A percentile compares a stretch with the other conserved stretches of the same genome.
Conservation (phyloP, 768 basidiomycete species). For the Hericium rajendrae region DNA sequence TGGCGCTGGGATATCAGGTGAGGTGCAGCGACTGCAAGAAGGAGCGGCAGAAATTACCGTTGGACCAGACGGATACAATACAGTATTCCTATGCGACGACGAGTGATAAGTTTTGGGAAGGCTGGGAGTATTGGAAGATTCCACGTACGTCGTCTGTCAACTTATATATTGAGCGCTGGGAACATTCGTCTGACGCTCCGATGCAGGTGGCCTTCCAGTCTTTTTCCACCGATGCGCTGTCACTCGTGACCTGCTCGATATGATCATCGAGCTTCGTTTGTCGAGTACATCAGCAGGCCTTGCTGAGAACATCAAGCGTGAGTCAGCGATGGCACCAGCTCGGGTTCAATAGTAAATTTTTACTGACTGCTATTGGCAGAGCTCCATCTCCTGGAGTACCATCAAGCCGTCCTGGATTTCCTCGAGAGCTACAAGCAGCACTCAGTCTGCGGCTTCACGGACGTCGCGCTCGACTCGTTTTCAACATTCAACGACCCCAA, state of each 20-base stretch:
- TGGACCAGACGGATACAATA: not conserved
- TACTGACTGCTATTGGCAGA: conserved; percentile 7
- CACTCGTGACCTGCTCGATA: conserved; percentile 17
- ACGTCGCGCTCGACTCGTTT: conserved; percentile 2
- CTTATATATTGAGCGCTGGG: conserved; percentile 17
- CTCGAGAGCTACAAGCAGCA: conserved; percentile 4
- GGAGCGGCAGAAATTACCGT: not conserved
- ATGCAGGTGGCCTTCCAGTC: conserved; percentile 13
- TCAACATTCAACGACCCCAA: not conserved
- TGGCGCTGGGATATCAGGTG: not conserved
- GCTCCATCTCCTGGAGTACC: conserved; percentile 17
- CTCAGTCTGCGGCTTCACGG: not conserved
- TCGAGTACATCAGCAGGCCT: conserved; percentile 14
- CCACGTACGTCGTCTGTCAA: too few species aligned
- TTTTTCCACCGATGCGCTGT: conserved; percentile 16
- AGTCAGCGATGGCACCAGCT: not conserved
- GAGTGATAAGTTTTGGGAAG: conserved; percentile 15
- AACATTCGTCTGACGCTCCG: not conserved
- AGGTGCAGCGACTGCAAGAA: not conserved
- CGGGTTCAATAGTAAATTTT: too few species aligned
- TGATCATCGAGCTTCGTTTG: conserved; percentile 17
- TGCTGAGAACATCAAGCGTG: conserved; percentile 17
- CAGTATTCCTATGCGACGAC: conserved; percentile 13
- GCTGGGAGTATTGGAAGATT: conserved; percentile 15
- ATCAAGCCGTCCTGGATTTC: conserved; percentile 12